Conservation (phyloP, 2,329 filamentous ascomycete species). For the Bipolaris sorokiniana region DNA sequence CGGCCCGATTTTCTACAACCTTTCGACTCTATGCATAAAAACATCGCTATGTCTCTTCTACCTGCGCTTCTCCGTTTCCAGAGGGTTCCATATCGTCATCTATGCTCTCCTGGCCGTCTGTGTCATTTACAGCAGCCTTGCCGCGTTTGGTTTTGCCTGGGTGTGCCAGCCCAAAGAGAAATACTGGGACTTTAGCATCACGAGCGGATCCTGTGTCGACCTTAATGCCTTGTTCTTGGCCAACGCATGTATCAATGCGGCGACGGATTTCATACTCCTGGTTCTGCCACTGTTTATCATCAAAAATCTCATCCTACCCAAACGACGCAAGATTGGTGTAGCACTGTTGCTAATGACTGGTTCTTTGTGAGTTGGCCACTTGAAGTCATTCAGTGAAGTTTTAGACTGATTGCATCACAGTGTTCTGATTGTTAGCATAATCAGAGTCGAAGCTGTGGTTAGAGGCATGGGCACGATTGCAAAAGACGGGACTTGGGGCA, state of each 20-base stretch:
- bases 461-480: conserved; percentile 13
- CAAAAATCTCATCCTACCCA: conserved; percentile 23
- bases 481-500: conserved; percentile 21
- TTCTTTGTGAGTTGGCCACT: conserved; percentile 20
- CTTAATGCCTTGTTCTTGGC: conserved; percentile 20
- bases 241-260: conserved; percentile 24
- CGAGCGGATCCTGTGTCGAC: conserved; percentile 19
- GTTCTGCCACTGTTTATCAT: conserved; percentile 29
- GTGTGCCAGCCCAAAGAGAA: conserved; percentile 24
- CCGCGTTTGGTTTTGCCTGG: conserved; percentile 24
- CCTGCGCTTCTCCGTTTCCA: conserved; percentile 19
- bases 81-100: conserved; percentile 8
- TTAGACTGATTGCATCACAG: conserved; percentile 7
- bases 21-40: conserved; percentile 22
- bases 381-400: neutral
- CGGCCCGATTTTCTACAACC: conserved; percentile 23
- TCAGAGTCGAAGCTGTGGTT: conserved; percentile 19
- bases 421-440: conserved; percentile 24
- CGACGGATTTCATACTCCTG: conserved; percentile 20
- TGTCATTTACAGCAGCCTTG: conserved; percentile 19
- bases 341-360: conserved; percentile 23
- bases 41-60: conserved; percentile 24
- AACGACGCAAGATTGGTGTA: conserved; percentile 23
- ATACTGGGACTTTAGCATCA: conserved; percentile 26
- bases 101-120: conserved; percentile 20